Evolutionary conservation across 2,329 filamentous ascomycete species (phyloP), one percentile per base, ranked within the genome.

Genomic region (Pseudogymnoascus sp.): DNA sequence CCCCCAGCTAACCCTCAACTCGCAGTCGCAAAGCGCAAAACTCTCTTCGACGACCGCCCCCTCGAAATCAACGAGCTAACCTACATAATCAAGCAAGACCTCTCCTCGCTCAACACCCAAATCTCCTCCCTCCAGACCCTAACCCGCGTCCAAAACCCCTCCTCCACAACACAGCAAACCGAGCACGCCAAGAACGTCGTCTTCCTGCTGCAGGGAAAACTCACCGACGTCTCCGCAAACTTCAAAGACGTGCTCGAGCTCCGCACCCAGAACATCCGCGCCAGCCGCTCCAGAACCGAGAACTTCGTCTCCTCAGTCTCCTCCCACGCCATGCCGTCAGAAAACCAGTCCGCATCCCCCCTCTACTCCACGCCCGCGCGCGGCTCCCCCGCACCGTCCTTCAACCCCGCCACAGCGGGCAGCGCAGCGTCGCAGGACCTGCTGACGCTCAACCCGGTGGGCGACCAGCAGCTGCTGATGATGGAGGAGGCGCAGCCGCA

Each of bases 121-220:
- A 97, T 97, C 69, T 89, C 89, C 52, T 81, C 82, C 8, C 80
- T 99, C n/a, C 90, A 96, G 72, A 78, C 82, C 6, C 81, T 97
- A 52, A 88, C 91, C 12, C 84, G 87, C 61, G 83, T 90, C 64
- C 88, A 92, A 74, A 89, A 93, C 69, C 88, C 90, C 16, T 80
- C 78, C 63, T 78, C 76, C 67, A 87, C 89, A n/a, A 85, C 84
- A 68, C 92, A 97, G 72, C 91, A 96, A 75, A 92, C 92, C 69
- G 92, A 97, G 73, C 95, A 99, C 78, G 96, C 96, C 80, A 96
- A 96, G 77, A 97, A 97, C 72, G 94, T 97, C 33, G 90, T 97
- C 2, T 87, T 96, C 65, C 82, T 97, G 72, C 79, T 97, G 16
- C 92, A 97, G 76, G 91, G 91, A 65, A 94, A 94, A 72, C 80